Percentiles rank a stretch among this genome's conserved stretches.
Evolutionary conservation across 2,329 filamentous ascomycete genomes (phyloP).

Genomic region (Aspergillus pseudoglaucus): DNA sequence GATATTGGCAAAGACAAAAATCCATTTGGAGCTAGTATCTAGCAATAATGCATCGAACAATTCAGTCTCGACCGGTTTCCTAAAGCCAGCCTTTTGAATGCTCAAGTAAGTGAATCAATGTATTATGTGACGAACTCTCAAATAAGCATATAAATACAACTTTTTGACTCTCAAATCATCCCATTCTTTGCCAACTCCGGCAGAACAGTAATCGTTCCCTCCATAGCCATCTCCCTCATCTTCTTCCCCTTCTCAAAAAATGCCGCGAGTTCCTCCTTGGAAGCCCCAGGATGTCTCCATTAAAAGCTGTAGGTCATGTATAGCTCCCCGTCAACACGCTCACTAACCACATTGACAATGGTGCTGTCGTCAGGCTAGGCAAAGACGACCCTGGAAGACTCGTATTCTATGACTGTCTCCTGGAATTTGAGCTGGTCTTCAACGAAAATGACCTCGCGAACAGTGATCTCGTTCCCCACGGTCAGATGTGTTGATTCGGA

Average conservation of each 20-base stretch:
- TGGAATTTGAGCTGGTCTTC: conserved; percentile 16
- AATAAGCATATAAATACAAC: too few relatives aligned
- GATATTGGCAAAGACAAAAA: too few relatives aligned
- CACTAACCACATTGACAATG: conserved; percentile 25
- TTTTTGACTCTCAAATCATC: background rate
- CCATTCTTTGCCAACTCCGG: background rate
- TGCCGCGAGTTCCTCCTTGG: background rate
- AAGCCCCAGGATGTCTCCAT: conserved; percentile 28
- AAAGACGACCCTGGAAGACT: conserved; percentile 22
- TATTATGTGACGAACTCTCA: too few relatives aligned
- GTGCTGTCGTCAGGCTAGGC: conserved; percentile 20
- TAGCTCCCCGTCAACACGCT: conserved; percentile 26
- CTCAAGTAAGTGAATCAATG: too few relatives aligned
- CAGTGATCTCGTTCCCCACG: conserved; percentile 18
- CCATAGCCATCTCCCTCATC: background rate
- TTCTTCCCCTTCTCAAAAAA: background rate
- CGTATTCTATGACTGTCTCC: conserved; percentile 21
- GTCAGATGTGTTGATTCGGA: conserved; percentile 15
- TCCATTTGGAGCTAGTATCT: too few relatives aligned
- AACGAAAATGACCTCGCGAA: conserved; percentile 24
- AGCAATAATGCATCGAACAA: too few relatives aligned
- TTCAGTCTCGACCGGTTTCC: too few relatives aligned
- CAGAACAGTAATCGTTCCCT: background rate
- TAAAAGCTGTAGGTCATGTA: conserved; percentile 39
- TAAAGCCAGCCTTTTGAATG: too few relatives aligned